Evolutionary conservation across 257 asterid genomes (phyloP), one percentile per base, ranked within the genome.

Genomic region (Fraxinus pennsylvanica): DNA sequence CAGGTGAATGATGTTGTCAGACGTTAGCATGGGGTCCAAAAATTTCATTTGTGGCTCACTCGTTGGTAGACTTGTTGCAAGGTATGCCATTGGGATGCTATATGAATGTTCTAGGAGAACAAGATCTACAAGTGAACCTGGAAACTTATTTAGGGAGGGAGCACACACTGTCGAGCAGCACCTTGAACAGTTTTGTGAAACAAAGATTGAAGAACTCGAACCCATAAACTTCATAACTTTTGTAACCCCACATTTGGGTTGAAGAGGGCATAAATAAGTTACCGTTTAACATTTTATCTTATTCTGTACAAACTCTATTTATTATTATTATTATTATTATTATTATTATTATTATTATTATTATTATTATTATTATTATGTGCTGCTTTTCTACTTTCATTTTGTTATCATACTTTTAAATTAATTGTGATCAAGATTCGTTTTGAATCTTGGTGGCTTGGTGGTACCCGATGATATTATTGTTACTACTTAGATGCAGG

Each of bases 161-260:
- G 81, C 78, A 71, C 81, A 84, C 30, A 32, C 41, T 73, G 78
- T 76, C 65, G 57, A 30, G 30, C 32, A 82, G 73, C 78, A 52
- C 35, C 67, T 9, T 30, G 82, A 85, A 63, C 84, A 76, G 68
- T 41, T 38, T 84, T 81, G 27, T 76, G 89, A 82, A 82, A 84
- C 80, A 33, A 87, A 76, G 13, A 87, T 94, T 79, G 94, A 91
- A 74, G 97, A 96, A 57, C 84, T 94, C n/a, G 94, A 92, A 81
- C 97, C 98, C 25, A 75, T 94, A 81, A 94, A 94, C 81, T 92
- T 94, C 81, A 85, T 94, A 61, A 94, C 98, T 67, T 84, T 94
- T 80, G 98, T 97, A 61, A 94, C 97, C 69, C 98, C 98, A 4
- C 98, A 94, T 87, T 79, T 94, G 80, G 98, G 98, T 68, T 90